Conservation (phyloP, 2,329 filamentous ascomycete genomes). For the Pseudogymnoascus pannorum region DNA sequence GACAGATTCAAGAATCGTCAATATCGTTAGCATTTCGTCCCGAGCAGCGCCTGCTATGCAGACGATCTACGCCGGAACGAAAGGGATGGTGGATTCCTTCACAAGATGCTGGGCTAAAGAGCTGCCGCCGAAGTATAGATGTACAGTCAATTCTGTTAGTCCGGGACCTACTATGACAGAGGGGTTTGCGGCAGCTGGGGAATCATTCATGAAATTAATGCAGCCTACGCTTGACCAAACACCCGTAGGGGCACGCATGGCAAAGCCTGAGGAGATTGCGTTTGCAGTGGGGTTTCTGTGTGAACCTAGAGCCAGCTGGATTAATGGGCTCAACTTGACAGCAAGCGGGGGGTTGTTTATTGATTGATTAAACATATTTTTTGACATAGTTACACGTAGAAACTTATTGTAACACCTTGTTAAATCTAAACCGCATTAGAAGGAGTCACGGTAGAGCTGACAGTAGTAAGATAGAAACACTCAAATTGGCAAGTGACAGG, state of each 20-base stretch:
- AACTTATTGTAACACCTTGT: background rate
- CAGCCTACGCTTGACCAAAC: conserved; percentile 37
- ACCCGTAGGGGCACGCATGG: conserved; percentile 37
- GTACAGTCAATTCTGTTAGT: conserved; percentile 39
- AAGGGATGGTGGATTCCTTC: conserved; percentile 43
- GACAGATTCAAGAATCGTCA: conserved; percentile 35
- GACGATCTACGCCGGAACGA: conserved; percentile 43
- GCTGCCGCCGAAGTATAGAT: conserved; percentile 37
- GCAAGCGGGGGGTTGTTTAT: conserved; percentile 28
- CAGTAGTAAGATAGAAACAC: background rate
- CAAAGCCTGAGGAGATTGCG: conserved; percentile 38
- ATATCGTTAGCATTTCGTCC: conserved; percentile 35
- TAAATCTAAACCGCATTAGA: background rate
- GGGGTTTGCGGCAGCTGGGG: conserved; percentile 29
- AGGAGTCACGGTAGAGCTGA: background rate
- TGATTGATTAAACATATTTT: conserved; percentile 13
- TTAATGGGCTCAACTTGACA: conserved; percentile 37
- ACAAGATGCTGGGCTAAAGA: conserved; percentile 37
- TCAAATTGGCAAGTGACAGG: background rate
- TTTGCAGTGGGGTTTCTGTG: conserved; percentile 40
- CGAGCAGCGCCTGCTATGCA: conserved; percentile 31
- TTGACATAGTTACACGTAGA: background rate
- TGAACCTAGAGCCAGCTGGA: conserved; percentile 38
- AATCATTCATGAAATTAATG: conserved; percentile 36
- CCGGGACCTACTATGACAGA: conserved; percentile 38